phyloP scores from a whole-genome alignment of 352 stramenopile species.

The Phytopythium vexans region DNA sequence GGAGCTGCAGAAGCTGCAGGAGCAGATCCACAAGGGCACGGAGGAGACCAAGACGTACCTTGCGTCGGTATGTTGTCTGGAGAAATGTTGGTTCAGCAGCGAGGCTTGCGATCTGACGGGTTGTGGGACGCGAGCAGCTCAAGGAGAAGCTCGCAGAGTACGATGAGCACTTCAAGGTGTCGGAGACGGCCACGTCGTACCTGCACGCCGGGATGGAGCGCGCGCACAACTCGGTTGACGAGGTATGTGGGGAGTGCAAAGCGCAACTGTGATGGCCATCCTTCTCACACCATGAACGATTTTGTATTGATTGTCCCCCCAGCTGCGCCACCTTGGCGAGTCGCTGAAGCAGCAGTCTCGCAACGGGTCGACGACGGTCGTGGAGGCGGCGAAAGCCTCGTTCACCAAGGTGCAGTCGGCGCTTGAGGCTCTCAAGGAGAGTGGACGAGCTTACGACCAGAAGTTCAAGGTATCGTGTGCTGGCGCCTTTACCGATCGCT shows the following conservation, averaged over 20 bases:
- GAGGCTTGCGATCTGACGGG: background rate
- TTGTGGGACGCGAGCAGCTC: constrained; percentile 17
- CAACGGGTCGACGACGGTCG: constrained; percentile 39
- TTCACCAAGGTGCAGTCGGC: constrained; percentile 49
- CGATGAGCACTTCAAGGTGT: constrained; percentile 68
- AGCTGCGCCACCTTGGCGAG: constrained; percentile 52
- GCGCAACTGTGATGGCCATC: background rate
- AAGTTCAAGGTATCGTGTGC: constrained; percentile 33
- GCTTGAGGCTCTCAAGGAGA: constrained; percentile 54
- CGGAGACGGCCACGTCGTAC: constrained; percentile 63
- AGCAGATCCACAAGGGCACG: constrained; percentile 63
- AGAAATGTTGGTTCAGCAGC: background rate
- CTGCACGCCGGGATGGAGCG: constrained; percentile 63
- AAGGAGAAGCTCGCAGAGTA: constrained; percentile 56
- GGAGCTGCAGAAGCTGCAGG: constrained; percentile 61
- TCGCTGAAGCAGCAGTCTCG: constrained; percentile 52
- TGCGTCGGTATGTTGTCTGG: constrained; percentile 23
- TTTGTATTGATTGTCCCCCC: background rate
- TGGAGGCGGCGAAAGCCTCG: constrained; percentile 52
- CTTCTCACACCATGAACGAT: background rate
- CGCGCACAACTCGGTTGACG: constrained; percentile 68
- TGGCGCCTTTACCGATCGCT: background rate
- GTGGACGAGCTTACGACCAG: constrained; percentile 66
- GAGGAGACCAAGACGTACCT: constrained; percentile 80
- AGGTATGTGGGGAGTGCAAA: constrained; percentile 11